Conservation (phyloP, 257 asterid genomes). For the Rauvolfia tetraphylla region DNA sequence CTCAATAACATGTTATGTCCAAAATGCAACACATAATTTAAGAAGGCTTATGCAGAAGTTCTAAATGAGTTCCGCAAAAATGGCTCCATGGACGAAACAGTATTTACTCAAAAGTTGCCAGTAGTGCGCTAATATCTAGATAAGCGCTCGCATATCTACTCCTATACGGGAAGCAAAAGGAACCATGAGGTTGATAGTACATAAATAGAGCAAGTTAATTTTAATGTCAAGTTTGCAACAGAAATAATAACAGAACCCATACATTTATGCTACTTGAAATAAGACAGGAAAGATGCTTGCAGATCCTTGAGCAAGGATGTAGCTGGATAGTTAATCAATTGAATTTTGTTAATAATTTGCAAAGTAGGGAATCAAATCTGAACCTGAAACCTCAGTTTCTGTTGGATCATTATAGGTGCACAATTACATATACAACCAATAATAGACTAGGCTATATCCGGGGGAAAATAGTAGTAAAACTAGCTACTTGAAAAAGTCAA, state of each 20-base stretch:
- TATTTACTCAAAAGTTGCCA: neutral
- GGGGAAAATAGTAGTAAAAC: neutral
- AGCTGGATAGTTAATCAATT: neutral
- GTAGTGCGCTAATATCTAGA: neutral
- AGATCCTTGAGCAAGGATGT: neutral
- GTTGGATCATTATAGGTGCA: neutral
- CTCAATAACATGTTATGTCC: neutral
- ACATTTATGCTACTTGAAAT: neutral
- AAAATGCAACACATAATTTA: neutral
- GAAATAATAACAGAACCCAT: neutral
- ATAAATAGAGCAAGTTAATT: neutral
- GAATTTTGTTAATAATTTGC: neutral
- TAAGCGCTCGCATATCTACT: neutral
- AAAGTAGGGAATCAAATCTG: neutral
- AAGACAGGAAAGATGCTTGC: neutral
- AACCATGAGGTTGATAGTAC: neutral
- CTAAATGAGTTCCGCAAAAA: neutral
- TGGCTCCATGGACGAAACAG: neutral
- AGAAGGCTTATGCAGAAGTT: neutral
- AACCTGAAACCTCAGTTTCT: neutral
- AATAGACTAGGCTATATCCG: no score
- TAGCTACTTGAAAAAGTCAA: neutral
- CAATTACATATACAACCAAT: neutral
- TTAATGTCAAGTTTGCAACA: neutral
- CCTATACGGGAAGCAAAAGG: neutral